Base-by-base conservation (phyloP, 495 filamentous ascomycete species). In the Tricharina praecox region DNA sequence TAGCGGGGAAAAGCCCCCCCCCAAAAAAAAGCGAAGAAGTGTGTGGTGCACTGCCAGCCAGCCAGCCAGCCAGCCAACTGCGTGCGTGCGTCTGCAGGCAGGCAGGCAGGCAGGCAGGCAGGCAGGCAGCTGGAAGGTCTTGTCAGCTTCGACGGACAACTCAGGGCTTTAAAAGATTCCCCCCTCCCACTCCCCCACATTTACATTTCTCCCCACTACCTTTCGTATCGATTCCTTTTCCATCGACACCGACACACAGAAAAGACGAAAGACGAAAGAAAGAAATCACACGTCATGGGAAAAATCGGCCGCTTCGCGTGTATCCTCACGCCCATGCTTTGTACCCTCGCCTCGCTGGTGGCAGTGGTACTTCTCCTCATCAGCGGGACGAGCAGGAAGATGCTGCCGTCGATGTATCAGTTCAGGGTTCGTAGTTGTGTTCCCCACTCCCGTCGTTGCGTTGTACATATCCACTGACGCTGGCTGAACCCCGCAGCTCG, bases 221-320 rank as follows among this genome's bases (percentile, higher is more conserved):
- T 5, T 13, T 32, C 5, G 5, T 13, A 32, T 32, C 28, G n/a
- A n/a, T n/a, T n/a, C n/a, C n/a, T n/a, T n/a, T n/a, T n/a, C 28
- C 28, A 32, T 32, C 28, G 13, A 5, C 28, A n/a, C n/a, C n/a
- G n/a, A n/a, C n/a, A n/a, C n/a, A n/a, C n/a, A n/a, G 28, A 32
- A 5, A 32, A 5, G 28, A 32, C 28, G 28, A 32, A 13, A 32
- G 28, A n/a, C n/a, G n/a, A n/a, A n/a, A n/a, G n/a, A n/a, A n/a
- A n/a, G n/a, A n/a, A n/a, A n/a, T n/a, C n/a, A n/a, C 43, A 44
- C 64, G 74, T 41, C 44, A 81, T 81, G 77, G 76, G 74, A 15
- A 81, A 78, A 71, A 64, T 62, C 52, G 78, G 73, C 46, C 71
- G 78, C 50, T 68, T 81, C 48, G 66, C 73, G 58, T 82, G 79